These are phyloP conservation scores for Tuber calosporum DNA, from an alignment of 495 filamentous ascomycete species.

Conservation along the genomic window DNA sequence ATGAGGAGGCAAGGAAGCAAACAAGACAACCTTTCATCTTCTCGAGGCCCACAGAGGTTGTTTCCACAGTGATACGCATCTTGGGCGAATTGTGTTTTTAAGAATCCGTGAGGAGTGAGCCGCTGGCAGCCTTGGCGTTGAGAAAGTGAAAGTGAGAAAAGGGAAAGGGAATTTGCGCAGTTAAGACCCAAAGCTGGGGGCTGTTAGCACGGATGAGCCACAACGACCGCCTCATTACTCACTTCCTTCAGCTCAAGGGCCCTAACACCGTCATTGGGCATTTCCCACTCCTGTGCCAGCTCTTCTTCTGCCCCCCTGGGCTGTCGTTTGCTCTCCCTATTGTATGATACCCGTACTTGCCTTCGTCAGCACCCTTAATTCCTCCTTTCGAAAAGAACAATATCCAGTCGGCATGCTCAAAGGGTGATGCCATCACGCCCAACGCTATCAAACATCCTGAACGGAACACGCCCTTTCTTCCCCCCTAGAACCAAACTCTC, in stretches of 20 bases:
- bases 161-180: not conserved
- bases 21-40: conserved; percentile 23
- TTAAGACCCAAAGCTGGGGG: not conserved
- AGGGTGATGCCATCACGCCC: conserved; percentile 27
- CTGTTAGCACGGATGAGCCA: not conserved
- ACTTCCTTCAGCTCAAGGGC: not conserved
- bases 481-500: not conserved
- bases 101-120: not conserved
- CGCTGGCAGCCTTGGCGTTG: not conserved
- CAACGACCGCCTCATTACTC: not conserved
- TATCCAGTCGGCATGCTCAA: conserved; percentile 15
- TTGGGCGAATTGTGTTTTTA: conserved; percentile 7
- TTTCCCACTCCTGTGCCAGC: not conserved
- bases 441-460: not conserved
- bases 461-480: not conserved
- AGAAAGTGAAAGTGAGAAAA: not conserved
- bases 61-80: conserved; percentile 18
- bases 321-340: not conserved
- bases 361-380: not conserved
- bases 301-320: not conserved
- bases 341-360: not conserved
- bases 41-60: conserved; percentile 16
- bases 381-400: not conserved
- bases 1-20: not conserved
- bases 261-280: not conserved